A percentile compares a stretch with the other conserved stretches of the same genome.
Conservation (phyloP, 2,329 filamentous ascomycete species). For the Fusarium austroafricanum region DNA sequence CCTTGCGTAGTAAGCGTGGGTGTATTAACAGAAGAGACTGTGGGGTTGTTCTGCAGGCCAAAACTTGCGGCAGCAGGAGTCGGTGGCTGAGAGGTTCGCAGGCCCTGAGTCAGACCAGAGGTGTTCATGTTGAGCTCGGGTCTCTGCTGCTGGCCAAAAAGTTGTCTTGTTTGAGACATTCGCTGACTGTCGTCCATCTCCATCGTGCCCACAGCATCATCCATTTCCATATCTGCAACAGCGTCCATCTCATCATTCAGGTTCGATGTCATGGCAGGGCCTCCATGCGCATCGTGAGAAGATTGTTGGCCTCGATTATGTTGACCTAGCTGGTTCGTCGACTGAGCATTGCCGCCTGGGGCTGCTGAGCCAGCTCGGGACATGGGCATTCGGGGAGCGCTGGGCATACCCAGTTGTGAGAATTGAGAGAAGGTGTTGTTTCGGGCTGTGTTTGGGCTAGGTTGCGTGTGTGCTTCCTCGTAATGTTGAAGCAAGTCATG, state of each 20-base stretch:
- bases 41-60: conserved; percentile 90
- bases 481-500: conserved; percentile 97
- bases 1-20: conserved; percentile 85
- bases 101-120: conserved; percentile 78
- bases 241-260: conserved; percentile 78
- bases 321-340: conserved; percentile 50
- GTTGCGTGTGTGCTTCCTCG: conserved; percentile 89
- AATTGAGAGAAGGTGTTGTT: conserved; percentile 58
- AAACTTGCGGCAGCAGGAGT: conserved; percentile 84
- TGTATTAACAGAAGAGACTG: conserved; percentile 96
- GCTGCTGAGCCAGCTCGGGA: conserved; percentile 50
- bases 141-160: conserved; percentile 72
- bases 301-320: conserved; percentile 49
- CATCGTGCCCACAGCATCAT: conserved; percentile 78
- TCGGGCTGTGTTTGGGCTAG: conserved; percentile 59
- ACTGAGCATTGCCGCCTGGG: conserved; percentile 47
- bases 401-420: conserved; percentile 50
- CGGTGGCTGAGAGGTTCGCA: conserved; percentile 86
- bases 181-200: conserved; percentile 72
- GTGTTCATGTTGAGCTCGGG: conserved; percentile 86
- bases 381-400: conserved; percentile 49
- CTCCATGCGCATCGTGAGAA: conserved; percentile 52
- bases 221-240: conserved; percentile 96
- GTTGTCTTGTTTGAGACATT: conserved; percentile 76
- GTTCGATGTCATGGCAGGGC: conserved; percentile 56